These are phyloP conservation scores for Botryotinia narcissicola DNA, from an alignment of 2,329 filamentous ascomycete genomes.

Conservation along the genomic window DNA sequence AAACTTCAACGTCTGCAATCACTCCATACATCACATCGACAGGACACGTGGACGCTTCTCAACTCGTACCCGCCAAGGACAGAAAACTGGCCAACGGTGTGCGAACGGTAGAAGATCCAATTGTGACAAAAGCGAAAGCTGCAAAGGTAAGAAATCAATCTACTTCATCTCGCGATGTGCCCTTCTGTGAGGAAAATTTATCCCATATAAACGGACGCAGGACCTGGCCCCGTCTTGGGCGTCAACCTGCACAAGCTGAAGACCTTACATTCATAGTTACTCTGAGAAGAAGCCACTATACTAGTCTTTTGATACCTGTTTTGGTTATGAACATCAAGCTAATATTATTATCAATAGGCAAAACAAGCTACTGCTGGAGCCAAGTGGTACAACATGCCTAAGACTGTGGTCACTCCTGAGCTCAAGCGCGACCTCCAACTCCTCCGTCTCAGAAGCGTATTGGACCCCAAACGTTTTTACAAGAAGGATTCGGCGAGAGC, in stretches of 20 bases:
- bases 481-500: constrained; percentile 70
- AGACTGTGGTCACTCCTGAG: constrained; percentile 78
- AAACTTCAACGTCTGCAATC: constrained; percentile 33
- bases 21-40: constrained; percentile 54
- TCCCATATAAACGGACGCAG: constrained; percentile 71
- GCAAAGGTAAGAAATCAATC: constrained; percentile 48
- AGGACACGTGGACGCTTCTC: constrained; percentile 50
- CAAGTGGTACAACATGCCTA: constrained; percentile 85
- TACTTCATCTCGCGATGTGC: constrained; percentile 22
- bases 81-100: constrained; percentile 48
- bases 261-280: constrained; percentile 64
- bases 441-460: constrained; percentile 80
- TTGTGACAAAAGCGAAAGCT: constrained; percentile 46
- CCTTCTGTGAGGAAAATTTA: constrained; percentile 72
- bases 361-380: constrained; percentile 67
- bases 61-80: constrained; percentile 49
- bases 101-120: constrained; percentile 53
- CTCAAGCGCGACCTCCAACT: constrained; percentile 88
- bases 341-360: constrained; percentile 29
- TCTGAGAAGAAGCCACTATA: constrained; percentile 49
- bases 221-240: constrained; percentile 76
- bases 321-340: constrained; percentile 25
- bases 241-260: constrained; percentile 69
- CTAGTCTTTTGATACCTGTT: constrained; percentile 19
- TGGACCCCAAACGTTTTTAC: constrained; percentile 72